phyloP scores from a whole-genome alignment of 2,329 filamentous ascomycete genomes.

The Pestalotiopsis sp. region DNA sequence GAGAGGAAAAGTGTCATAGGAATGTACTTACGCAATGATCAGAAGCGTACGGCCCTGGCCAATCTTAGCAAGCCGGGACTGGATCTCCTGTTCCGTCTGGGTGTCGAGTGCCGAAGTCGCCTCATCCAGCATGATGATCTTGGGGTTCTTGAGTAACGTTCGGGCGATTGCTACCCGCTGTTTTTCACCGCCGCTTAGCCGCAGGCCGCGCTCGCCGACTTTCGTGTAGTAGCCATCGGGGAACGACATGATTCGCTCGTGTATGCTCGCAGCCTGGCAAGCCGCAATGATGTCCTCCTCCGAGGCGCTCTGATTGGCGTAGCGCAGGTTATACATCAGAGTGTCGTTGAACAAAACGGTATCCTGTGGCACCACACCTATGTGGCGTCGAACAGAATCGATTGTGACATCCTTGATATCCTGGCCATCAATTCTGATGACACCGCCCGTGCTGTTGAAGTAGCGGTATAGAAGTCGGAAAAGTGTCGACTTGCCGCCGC shows the following conservation, averaged over 20 bases:
- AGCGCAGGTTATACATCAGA: constrained; percentile 91
- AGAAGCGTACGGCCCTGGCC: constrained; percentile 87
- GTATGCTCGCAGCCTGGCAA: constrained; percentile 84
- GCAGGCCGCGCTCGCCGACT: constrained; percentile 85
- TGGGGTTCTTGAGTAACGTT: constrained; percentile 88
- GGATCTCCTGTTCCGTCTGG: constrained; percentile 90
- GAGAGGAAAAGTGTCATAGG: neutral
- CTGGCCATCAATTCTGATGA: constrained; percentile 80
- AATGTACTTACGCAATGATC: constrained; percentile 76
- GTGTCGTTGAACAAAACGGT: constrained; percentile 94
- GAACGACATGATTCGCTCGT: constrained; percentile 87
- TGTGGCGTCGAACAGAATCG: constrained; percentile 85
- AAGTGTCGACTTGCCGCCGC: constrained; percentile 94
- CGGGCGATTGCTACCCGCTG: constrained; percentile 92
- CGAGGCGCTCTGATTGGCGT: constrained; percentile 78
- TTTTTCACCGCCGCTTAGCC: constrained; percentile 88
- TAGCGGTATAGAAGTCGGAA: constrained; percentile 96
- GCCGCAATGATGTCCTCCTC: constrained; percentile 81
- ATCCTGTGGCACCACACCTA: constrained; percentile 96
- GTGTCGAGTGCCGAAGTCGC: constrained; percentile 90
- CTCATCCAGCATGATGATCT: constrained; percentile 90
- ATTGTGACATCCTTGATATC: constrained; percentile 87
- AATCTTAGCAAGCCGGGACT: constrained; percentile 79
- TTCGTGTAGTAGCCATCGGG: constrained; percentile 87
- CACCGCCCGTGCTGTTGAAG: constrained; percentile 81